A percentile compares a stretch with the other conserved stretches of the same genome.
These are phyloP conservation scores for Boletales sp. DNA, from an alignment of 768 basidiomycete species.

Conservation along the genomic window DNA sequence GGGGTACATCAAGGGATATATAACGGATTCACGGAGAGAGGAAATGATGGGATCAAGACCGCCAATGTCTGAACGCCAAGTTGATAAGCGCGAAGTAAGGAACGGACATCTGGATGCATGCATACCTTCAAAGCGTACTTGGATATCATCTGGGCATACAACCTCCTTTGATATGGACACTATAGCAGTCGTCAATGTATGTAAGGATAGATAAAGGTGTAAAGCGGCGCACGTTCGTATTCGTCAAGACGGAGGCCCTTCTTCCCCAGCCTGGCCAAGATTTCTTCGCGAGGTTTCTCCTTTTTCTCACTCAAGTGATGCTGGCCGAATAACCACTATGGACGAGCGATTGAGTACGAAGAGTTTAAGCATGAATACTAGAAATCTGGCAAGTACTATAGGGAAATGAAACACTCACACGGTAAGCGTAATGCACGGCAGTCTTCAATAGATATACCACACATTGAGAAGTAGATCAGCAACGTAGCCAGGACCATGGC, in stretches of 20 bases:
- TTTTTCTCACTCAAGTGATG: slow-evolving; percentile 53
- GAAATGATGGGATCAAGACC: slow-evolving; percentile 89
- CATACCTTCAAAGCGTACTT: slow-evolving; percentile 69
- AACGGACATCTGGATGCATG: background rate
- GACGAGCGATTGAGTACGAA: background rate
- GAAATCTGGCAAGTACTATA: background rate
- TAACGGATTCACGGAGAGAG: slow-evolving; percentile 90
- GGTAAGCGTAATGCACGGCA: slow-evolving; percentile 73
- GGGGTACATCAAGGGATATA: slow-evolving; percentile 91
- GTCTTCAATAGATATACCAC: slow-evolving; percentile 43
- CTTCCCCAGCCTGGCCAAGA: slow-evolving; percentile 68
- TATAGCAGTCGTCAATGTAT: slow-evolving; percentile 19
- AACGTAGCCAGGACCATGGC: background rate
- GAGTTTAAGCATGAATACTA: background rate
- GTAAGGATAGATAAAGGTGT: background rate
- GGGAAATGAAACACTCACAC: slow-evolving; percentile 40
- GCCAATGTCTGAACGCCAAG: slow-evolving; percentile 64
- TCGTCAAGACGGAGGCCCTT: slow-evolving; percentile 77
- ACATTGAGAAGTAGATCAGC: slow-evolving; percentile 2
- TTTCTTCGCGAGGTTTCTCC: slow-evolving; percentile 66
- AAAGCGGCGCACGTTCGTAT: slow-evolving; percentile 71
- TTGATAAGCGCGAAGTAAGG: background rate
- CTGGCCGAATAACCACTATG: slow-evolving; percentile 64
- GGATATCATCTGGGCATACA: slow-evolving; percentile 88
- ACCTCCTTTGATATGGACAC: slow-evolving; percentile 89